Conservation (phyloP, 2,329 filamentous ascomycete genomes). For the Pleomassaria siparia region DNA sequence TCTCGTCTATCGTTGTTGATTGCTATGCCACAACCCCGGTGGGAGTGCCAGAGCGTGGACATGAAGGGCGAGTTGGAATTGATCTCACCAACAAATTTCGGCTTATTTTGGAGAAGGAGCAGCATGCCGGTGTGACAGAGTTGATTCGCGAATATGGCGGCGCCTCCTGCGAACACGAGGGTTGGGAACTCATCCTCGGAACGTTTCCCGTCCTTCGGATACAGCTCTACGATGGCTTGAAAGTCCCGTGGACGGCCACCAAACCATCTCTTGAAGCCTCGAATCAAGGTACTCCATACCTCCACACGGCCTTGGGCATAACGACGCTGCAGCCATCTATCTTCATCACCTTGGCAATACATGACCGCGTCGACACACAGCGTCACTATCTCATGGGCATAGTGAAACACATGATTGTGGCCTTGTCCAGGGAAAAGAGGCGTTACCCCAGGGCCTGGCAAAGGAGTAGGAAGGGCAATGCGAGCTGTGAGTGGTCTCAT, state of each 20-base stretch:
- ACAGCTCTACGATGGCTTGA: constrained; percentile 38
- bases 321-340: constrained; percentile 20
- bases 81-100: constrained; percentile 45
- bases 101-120: constrained; percentile 54
- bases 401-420: constrained; percentile 12
- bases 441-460: neutral
- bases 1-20: constrained; percentile 50
- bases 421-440: neutral
- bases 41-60: constrained; percentile 54
- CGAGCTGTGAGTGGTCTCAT: constrained; percentile 12
- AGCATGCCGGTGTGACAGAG: constrained; percentile 60
- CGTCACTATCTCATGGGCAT: constrained; percentile 15
- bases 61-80: constrained; percentile 33
- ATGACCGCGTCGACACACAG: constrained; percentile 24
- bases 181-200: constrained; percentile 40
- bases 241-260: constrained; percentile 21
- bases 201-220: constrained; percentile 18
- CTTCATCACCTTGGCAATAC: constrained; percentile 24
- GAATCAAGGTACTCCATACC: constrained; percentile 21
- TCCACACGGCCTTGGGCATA: constrained; percentile 22
- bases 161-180: constrained; percentile 51
- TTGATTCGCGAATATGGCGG: constrained; percentile 53
- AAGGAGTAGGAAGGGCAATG: constrained; percentile 7
- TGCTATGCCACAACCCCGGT: constrained; percentile 53
- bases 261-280: constrained; percentile 22